Base-by-base conservation (phyloP, 1,284 basidiomycete species). In the Anthracocystis walkeri region DNA sequence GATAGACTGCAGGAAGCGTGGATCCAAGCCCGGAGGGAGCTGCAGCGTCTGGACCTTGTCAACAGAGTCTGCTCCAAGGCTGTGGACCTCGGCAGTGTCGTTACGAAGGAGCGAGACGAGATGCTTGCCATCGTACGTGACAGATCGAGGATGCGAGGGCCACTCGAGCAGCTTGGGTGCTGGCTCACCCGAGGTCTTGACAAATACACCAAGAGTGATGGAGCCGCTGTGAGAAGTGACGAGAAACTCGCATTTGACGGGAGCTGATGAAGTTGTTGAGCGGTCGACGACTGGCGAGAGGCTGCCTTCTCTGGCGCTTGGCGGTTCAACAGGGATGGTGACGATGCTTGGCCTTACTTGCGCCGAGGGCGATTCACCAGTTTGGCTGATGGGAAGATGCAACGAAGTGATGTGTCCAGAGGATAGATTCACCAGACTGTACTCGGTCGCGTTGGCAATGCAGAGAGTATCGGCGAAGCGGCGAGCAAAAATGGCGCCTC, bases 361-460 rank as follows among this genome's bases (percentile, higher is more conserved):
- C 1, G 83, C 82, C 2, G 82, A 82, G 10, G 80, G 78, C 0
- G 77, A 72, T 23, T 77, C 71, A 49, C 69, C 69, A 7, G 77
- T 81, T 55, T 84, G 80, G 21, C 77, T 80, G 68, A 84, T 84
- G 40, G 83, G 83, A 11, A 84, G 76, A 27, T 79, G 80, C 1
- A 84, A 56, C n/a, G 75, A 77, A 1, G 75, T 78, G 48, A 79
- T 55, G 11, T 31, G 49, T 6, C 77, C 75, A 11, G 67, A 56
- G 18, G 74, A 70, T 11, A 84, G 71, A 41, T 82, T 65, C 40
- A 84, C 70, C 25, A 84, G 70, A 38, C 68, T 75, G 67, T 84
- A 84, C 20, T 77, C 77, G 46, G 80, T 69, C 2, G 78, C 69
- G n/a, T 77, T 79, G 40, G 82, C 81, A 16, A 84, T 66, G 55